phyloP scores from a whole-genome alignment of 1,284 basidiomycete species.

The Phylloboletellus chloephorus region DNA sequence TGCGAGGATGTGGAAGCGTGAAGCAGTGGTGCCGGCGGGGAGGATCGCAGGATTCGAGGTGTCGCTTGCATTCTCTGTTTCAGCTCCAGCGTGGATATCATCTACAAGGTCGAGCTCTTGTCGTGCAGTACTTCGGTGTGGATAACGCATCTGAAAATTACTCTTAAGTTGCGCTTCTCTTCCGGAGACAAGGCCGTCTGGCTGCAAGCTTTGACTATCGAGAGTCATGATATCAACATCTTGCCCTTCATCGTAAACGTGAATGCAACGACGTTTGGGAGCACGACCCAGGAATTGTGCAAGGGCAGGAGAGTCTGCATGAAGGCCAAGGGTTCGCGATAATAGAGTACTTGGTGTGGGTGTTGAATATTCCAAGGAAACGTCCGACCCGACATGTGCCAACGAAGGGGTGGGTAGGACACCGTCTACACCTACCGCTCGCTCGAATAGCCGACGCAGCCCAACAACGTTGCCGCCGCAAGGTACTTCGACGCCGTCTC shows the following conservation, averaged over 20 bases:
- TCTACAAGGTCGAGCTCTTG: conserved; percentile 31
- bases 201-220: conserved; percentile 3
- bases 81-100: conserved; percentile 3
- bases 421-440: conserved; percentile 52
- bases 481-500: conserved; percentile 52
- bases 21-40: conserved; percentile 31
- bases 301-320: conserved; percentile 64
- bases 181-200: conserved; percentile 1
- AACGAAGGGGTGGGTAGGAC: conserved; percentile 11
- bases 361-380: conserved; percentile 4
- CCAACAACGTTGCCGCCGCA: conserved; percentile 38
- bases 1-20: conserved; percentile 63
- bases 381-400: conserved; percentile 8
- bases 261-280: conserved; percentile 51
- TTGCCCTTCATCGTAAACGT: conserved; percentile 43
- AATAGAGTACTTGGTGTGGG: conserved; percentile 37
- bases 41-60: conserved; percentile 5
- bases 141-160: conserved; percentile 36
- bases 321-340: conserved; percentile 59
- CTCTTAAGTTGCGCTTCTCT: conserved; percentile 27
- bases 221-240: conserved; percentile 35
- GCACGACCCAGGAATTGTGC: conserved; percentile 64
- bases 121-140: conserved; percentile 42
- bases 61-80: conserved; percentile 1
- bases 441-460: conserved; percentile 60